phyloP scores from a whole-genome alignment of 257 asterid genomes.

The Fraxinus cuspidata region DNA sequence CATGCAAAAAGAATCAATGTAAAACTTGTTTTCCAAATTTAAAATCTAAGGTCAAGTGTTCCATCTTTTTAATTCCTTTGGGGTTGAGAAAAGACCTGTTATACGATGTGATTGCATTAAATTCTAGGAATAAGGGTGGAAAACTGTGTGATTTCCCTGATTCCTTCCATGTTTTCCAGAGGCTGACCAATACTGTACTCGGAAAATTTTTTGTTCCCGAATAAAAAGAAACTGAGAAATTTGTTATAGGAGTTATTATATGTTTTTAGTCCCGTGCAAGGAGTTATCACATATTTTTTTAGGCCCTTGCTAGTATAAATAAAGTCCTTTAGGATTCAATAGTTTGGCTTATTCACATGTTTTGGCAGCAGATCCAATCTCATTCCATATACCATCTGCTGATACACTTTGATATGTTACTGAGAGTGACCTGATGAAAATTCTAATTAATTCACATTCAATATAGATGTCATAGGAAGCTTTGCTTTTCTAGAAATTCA shows the following conservation, averaged over 20 bases:
- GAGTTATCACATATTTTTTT: constrained; percentile 13
- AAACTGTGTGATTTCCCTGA: constrained; percentile 10
- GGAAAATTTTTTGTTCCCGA: constrained; percentile 7
- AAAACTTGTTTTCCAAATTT: background rate
- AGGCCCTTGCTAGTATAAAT: constrained; percentile 19
- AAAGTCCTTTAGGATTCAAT: background rate
- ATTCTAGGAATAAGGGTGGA: constrained; percentile 19
- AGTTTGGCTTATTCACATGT: constrained; percentile 14
- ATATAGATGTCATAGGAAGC: constrained; percentile 19
- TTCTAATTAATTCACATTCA: constrained; percentile 19
- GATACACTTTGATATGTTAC: constrained; percentile 11
- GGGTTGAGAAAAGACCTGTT: constrained; percentile 18
- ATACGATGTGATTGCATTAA: constrained; percentile 12
- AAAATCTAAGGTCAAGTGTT: constrained; percentile 12
- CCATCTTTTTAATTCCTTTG: constrained; percentile 13
- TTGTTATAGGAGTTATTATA: background rate
- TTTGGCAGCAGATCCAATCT: background rate
- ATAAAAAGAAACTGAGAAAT: constrained; percentile 12
- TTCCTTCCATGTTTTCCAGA: constrained; percentile 25
- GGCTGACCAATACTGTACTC: constrained; percentile 14
- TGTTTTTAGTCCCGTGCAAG: background rate
- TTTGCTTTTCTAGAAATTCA: constrained; percentile 20
- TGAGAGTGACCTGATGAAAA: constrained; percentile 6
- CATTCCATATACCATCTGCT: background rate
- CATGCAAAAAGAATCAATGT: constrained; percentile 18